phyloP scores from a whole-genome alignment of 1,284 basidiomycete genomes.

The Anthracocystis panici-leucophaei region DNA sequence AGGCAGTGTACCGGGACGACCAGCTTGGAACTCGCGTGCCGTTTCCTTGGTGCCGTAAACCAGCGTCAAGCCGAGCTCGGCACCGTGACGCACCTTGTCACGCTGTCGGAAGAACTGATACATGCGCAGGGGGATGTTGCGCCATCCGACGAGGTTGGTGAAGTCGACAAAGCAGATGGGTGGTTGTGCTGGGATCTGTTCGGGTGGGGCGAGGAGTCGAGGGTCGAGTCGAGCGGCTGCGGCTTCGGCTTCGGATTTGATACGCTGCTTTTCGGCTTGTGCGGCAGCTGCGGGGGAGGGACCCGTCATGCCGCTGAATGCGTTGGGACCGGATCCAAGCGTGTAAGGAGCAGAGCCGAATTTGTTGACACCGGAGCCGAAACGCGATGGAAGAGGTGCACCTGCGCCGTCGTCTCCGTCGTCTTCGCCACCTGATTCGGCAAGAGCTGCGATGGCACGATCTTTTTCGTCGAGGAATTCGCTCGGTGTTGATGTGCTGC shows the following conservation, averaged over 20 bases:
- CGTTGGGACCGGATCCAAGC: constrained; percentile 34
- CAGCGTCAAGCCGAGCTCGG: constrained; percentile 83
- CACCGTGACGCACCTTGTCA: constrained; percentile 81
- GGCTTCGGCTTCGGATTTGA: constrained; percentile 42
- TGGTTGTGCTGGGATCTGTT: constrained; percentile 79
- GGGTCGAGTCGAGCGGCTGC: constrained; percentile 57
- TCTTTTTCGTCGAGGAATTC: constrained; percentile 53
- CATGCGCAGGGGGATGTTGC: constrained; percentile 88
- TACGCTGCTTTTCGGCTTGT: constrained; percentile 45
- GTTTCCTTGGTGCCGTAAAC: constrained; percentile 73
- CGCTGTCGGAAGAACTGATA: constrained; percentile 92
- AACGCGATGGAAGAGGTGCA: constrained; percentile 41
- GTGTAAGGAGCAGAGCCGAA: constrained; percentile 32
- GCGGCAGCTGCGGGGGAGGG: constrained; percentile 36
- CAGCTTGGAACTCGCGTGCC: constrained; percentile 75
- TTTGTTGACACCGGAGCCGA: constrained; percentile 19
- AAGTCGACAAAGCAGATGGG: constrained; percentile 90
- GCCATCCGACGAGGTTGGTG: constrained; percentile 85
- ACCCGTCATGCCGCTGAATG: constrained; percentile 42
- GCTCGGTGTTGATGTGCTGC: constrained; percentile 24
- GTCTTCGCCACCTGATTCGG: constrained; percentile 44
- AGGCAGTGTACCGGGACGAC: constrained; percentile 24
- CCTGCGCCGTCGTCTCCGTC: constrained; percentile 53
- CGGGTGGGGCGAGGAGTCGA: constrained; percentile 72
- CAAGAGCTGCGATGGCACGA: constrained; percentile 25